A percentile compares a stretch with the other conserved stretches of the same genome.
Conservation (phyloP, 331 rosid species). For the Cydonia oblonga region DNA sequence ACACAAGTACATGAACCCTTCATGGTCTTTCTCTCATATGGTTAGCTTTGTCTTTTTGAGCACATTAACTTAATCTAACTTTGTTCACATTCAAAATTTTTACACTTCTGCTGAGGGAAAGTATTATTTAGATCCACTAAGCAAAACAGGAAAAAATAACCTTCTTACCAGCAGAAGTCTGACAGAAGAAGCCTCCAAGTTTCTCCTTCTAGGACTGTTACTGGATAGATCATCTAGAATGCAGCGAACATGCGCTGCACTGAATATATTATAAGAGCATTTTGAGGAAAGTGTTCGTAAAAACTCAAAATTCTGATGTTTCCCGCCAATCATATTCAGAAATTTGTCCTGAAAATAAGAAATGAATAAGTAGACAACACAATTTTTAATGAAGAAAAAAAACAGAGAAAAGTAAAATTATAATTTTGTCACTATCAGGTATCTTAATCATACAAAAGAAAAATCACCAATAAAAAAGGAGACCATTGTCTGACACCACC, state of each 20-base stretch:
- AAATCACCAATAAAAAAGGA: too few species aligned
- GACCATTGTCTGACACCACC: too few species aligned
- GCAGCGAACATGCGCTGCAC: conserved; percentile 51
- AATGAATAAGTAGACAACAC: not conserved
- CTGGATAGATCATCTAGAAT: conserved; percentile 45
- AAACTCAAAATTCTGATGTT: conserved; percentile 50
- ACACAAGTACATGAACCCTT: not conserved
- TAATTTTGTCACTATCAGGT: not conserved
- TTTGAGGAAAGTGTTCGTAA: conserved; percentile 51
- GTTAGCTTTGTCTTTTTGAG: not conserved
- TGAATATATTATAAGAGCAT: conserved; percentile 72
- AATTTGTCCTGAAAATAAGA: conserved; percentile 47
- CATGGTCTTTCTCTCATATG: not conserved
- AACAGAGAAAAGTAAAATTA: not conserved
- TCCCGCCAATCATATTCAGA: conserved; percentile 47
- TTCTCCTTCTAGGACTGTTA: conserved; percentile 21
- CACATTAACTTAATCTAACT: not conserved
- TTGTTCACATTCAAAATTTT: not conserved
- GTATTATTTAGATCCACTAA: conserved; percentile 6
- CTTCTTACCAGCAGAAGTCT: conserved; percentile 65
- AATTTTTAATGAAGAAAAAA: not conserved
- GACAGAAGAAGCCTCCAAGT: conserved; percentile 50
- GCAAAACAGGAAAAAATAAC: not conserved
- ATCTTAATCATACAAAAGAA: not conserved
- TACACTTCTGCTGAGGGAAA: not conserved